These are phyloP conservation scores for Oryza rufipogon DNA, from an alignment of 176 grass and related monocot species.

Conservation along the genomic window DNA sequence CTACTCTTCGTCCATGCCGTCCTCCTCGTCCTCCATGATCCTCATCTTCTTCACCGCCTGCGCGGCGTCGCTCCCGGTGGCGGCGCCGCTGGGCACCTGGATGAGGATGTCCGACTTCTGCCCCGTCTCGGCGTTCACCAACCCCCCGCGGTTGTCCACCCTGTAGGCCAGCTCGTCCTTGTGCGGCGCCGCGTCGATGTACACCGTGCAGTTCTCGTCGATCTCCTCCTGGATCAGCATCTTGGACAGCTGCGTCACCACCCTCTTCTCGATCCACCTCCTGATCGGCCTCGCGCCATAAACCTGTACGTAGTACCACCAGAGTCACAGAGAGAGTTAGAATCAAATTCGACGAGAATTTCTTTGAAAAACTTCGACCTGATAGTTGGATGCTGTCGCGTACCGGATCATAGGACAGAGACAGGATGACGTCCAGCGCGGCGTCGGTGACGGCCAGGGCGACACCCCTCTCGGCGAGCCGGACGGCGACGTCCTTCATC, in stretches of 20 bases:
- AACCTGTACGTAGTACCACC: slow-evolving; percentile 34
- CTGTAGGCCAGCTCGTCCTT: slow-evolving; percentile 64
- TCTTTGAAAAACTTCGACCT: background rate
- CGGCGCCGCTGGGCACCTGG: slow-evolving; percentile 63
- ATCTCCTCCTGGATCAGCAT: slow-evolving; percentile 93
- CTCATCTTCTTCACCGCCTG: slow-evolving; percentile 70
- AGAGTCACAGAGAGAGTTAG: background rate
- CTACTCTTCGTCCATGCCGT: slow-evolving; percentile 66
- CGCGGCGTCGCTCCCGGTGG: slow-evolving; percentile 18
- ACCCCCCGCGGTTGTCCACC: slow-evolving; percentile 64
- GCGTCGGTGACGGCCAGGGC: slow-evolving; percentile 91
- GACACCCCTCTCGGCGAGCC: slow-evolving; percentile 78
- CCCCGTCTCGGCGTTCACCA: slow-evolving; percentile 71
- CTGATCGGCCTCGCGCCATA: slow-evolving; percentile 81
- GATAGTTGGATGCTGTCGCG: slow-evolving; percentile 24
- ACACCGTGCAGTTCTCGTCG: slow-evolving; percentile 78
- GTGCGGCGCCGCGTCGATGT: slow-evolving; percentile 55
- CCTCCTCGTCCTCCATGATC: slow-evolving; percentile 40
- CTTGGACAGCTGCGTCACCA: slow-evolving; percentile 83
- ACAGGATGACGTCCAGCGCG: slow-evolving; percentile 75
- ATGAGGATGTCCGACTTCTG: slow-evolving; percentile 79
- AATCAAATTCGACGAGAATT: background rate
- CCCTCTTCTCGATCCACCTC: slow-evolving; percentile 87
- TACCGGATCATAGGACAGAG: slow-evolving; percentile 86
- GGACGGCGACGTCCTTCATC: slow-evolving; percentile 94